phyloP scores from a whole-genome alignment of 1,284 basidiomycete species.

The Malassezia sympodialis region DNA sequence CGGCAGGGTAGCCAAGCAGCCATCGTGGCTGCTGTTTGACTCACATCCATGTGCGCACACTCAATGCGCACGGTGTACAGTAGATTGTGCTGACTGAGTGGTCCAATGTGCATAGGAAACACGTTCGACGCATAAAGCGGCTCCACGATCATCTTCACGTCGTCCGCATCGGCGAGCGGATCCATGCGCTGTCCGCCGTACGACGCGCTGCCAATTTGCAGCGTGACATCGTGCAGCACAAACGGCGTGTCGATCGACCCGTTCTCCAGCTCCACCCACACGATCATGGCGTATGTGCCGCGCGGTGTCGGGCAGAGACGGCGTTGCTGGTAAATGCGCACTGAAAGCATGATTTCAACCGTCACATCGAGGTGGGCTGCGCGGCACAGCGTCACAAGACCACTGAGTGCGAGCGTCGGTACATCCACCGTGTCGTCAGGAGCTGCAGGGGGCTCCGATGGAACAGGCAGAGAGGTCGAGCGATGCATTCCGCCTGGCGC shows the following conservation, averaged over 20 bases:
- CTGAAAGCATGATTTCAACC: background rate
- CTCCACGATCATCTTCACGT: background rate
- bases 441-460: background rate
- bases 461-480: background rate
- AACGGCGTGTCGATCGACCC: background rate
- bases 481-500: background rate
- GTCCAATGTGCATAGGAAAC: conserved; percentile 1
- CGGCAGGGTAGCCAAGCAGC: conserved; percentile 3
- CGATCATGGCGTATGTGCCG: conserved; percentile 12
- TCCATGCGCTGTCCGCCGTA: background rate
- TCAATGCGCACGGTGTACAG: conserved; percentile 9
- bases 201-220: background rate
- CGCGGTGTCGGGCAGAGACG: background rate
- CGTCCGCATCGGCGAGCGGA: background rate
- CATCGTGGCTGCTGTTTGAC: background rate
- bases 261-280: conserved; percentile 31
- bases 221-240: background rate
- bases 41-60: background rate
- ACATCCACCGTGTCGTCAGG: background rate
- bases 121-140: background rate
- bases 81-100: conserved; percentile 3
- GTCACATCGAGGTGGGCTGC: background rate
- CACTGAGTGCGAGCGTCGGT: background rate
- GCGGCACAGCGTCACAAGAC: background rate
- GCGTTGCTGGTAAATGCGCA: conserved; percentile 27